Conservation (phyloP, 176 grass and related monocot species). For the Hordeum vulgare region DNA sequence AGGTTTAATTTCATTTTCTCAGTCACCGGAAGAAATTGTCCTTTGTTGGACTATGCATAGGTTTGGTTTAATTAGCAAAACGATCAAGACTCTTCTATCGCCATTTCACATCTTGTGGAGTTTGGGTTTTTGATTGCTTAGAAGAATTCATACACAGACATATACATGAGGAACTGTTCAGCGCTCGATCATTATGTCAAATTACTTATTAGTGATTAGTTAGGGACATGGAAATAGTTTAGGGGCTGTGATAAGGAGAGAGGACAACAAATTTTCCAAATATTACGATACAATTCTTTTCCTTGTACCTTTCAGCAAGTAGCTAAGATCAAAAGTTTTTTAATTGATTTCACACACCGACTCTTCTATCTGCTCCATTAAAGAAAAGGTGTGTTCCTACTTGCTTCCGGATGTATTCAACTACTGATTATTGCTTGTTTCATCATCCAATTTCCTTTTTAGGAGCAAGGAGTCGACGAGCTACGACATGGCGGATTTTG, state of each 20-base stretch:
- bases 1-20: background rate
- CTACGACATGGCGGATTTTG: constrained; percentile 67
- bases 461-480: constrained; percentile 55
- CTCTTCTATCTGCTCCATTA: constrained; percentile 46
- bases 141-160: background rate
- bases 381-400: constrained; percentile 26
- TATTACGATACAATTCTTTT: constrained; percentile 38
- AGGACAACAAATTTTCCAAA: constrained; percentile 18
- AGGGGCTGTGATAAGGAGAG: constrained; percentile 25
- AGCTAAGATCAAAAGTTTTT: constrained; percentile 32
- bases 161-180: background rate
- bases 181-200: background rate
- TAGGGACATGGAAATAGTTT: constrained; percentile 35
- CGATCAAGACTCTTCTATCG: background rate
- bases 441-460: constrained; percentile 18
- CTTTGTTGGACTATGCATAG: background rate
- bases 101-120: background rate
- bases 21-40: background rate
- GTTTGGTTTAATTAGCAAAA: background rate
- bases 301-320: constrained; percentile 42
- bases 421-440: constrained; percentile 21
- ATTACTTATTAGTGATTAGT: constrained; percentile 49
- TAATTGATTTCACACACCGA: constrained; percentile 35
- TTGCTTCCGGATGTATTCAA: constrained; percentile 21
- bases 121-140: background rate